A percentile compares a stretch with the other conserved stretches of the same genome.
Evolutionary conservation across 2,329 filamentous ascomycete species (phyloP).

Genomic region (Diaporthe caulivora): DNA sequence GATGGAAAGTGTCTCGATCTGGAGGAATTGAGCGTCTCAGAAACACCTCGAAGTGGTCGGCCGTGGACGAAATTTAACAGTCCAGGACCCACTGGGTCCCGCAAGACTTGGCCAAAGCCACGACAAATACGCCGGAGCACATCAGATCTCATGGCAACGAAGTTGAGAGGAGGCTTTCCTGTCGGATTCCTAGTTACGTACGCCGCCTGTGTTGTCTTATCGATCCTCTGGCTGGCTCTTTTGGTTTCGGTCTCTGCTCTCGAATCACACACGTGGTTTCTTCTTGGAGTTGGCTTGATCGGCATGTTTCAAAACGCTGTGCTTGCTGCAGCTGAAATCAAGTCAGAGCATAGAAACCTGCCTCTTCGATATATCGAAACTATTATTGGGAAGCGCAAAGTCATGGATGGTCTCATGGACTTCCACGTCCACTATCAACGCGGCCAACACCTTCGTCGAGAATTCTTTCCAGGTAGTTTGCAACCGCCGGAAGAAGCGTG

Average conservation of each 20-base stretch:
- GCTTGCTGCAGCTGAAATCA: slow-evolving; percentile 48
- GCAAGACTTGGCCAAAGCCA: background rate
- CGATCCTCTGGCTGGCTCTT: slow-evolving; percentile 54
- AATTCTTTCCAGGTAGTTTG: slow-evolving; percentile 36
- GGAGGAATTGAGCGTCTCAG: slow-evolving; percentile 52
- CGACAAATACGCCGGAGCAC: background rate
- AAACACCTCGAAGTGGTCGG: slow-evolving; percentile 23
- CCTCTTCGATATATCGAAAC: slow-evolving; percentile 31
- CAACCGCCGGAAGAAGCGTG: background rate
- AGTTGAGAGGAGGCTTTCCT: slow-evolving; percentile 26
- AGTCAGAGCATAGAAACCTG: slow-evolving; percentile 41
- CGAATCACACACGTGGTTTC: slow-evolving; percentile 53
- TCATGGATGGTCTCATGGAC: slow-evolving; percentile 39
- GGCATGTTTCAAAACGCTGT: slow-evolving; percentile 57
- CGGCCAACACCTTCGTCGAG: slow-evolving; percentile 7
- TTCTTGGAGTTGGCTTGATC: slow-evolving; percentile 54
- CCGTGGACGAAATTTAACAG: slow-evolving; percentile 35
- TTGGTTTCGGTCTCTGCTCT: slow-evolving; percentile 55
- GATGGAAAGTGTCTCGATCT: slow-evolving; percentile 52
- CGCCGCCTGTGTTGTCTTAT: slow-evolving; percentile 43
- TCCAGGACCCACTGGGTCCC: background rate
- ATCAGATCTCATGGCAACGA: background rate
- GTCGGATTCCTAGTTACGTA: slow-evolving; percentile 41
- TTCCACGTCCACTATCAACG: slow-evolving; percentile 3
- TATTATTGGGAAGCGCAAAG: slow-evolving; percentile 15